These are phyloP conservation scores for Cicer cuneatum DNA, from an alignment of 306 rosid genomes.

Conservation along the genomic window DNA sequence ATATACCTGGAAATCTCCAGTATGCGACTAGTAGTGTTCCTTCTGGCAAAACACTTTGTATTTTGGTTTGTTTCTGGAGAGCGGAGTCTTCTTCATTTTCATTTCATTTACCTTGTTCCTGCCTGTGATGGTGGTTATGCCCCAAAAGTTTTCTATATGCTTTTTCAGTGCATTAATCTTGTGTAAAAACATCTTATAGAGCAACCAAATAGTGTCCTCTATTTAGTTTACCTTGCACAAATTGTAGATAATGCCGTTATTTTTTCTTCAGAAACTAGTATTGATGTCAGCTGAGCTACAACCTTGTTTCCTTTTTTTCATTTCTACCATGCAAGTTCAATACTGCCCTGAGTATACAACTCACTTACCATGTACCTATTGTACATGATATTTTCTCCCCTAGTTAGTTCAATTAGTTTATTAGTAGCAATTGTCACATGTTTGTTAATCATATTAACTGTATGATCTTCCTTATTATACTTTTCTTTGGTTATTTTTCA, in stretches of 20 bases:
- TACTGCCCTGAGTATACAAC: constrained; percentile 17
- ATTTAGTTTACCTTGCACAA: constrained; percentile 28
- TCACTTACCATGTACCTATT: background rate
- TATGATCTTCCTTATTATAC: no score
- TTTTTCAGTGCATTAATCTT: constrained; percentile 43
- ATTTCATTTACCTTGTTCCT: constrained; percentile 90
- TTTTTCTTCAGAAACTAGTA: background rate
- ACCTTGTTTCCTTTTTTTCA: background rate
- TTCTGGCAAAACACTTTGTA: constrained; percentile 93
- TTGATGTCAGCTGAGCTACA: constrained; percentile 7
- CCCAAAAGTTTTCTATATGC: constrained; percentile 91
- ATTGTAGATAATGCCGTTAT: background rate
- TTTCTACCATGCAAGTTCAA: constrained; percentile 28
- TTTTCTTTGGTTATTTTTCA: no score
- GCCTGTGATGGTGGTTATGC: constrained; percentile 90
- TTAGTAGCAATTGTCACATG: background rate
- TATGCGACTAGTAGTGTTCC: constrained; percentile 84
- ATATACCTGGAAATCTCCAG: constrained; percentile 81
- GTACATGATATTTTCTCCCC: background rate
- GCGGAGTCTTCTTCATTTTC: constrained; percentile 88
- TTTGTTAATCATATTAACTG: no score
- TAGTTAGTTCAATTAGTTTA: background rate
- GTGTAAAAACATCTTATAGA: constrained; percentile 22
- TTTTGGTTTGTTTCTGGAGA: constrained; percentile 77
- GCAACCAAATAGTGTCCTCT: background rate